Conservation (phyloP, 1,139 yeast species). For the Torulaspora pretoriensis region DNA sequence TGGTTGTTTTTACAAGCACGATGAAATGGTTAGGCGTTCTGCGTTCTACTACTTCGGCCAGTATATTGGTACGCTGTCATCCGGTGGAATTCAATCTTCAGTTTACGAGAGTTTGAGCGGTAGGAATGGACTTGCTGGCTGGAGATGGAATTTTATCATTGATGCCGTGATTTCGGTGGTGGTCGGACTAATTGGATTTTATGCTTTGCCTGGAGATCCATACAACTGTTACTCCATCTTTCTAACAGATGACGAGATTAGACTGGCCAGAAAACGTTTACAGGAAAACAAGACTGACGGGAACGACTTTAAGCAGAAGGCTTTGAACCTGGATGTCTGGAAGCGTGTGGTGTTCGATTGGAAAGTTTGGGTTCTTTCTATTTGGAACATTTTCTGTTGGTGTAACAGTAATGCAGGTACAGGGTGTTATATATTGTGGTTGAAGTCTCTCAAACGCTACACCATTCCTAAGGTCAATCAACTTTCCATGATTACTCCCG, state of each 20-base stretch:
- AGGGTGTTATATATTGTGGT: slow-evolving; percentile 54
- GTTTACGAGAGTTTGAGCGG: slow-evolving; percentile 48
- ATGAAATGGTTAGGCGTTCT: slow-evolving; percentile 57
- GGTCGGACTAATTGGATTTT: slow-evolving; percentile 60
- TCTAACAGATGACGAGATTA: slow-evolving; percentile 53
- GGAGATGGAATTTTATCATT: slow-evolving; percentile 73
- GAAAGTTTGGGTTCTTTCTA: slow-evolving; percentile 50
- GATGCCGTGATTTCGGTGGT: slow-evolving; percentile 59
- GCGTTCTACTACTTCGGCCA: slow-evolving; percentile 60
- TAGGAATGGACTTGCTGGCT: slow-evolving; percentile 49
- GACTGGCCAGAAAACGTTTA: slow-evolving; percentile 53
- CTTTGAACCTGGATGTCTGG: slow-evolving; percentile 44
- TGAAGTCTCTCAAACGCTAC: slow-evolving; percentile 44
- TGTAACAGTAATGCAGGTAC: slow-evolving; percentile 49
- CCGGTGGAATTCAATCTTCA: slow-evolving; percentile 63
- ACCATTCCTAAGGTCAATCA: slow-evolving; percentile 41
- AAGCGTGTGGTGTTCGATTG: slow-evolving; percentile 48
- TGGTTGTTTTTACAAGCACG: slow-evolving; percentile 58
- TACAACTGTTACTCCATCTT: slow-evolving; percentile 52
- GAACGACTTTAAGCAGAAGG: slow-evolving; percentile 27
- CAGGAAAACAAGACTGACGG: slow-evolving; percentile 40
- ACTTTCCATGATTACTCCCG: slow-evolving; percentile 47
- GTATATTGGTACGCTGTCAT: slow-evolving; percentile 55
- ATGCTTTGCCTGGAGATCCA: slow-evolving; percentile 68
- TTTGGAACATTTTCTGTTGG: slow-evolving; percentile 63